Percentiles rank a stretch among this genome's conserved stretches.
These are phyloP conservation scores for Phytophthora europaea DNA, from an alignment of 352 stramenopile species.

Conservation along the genomic window DNA sequence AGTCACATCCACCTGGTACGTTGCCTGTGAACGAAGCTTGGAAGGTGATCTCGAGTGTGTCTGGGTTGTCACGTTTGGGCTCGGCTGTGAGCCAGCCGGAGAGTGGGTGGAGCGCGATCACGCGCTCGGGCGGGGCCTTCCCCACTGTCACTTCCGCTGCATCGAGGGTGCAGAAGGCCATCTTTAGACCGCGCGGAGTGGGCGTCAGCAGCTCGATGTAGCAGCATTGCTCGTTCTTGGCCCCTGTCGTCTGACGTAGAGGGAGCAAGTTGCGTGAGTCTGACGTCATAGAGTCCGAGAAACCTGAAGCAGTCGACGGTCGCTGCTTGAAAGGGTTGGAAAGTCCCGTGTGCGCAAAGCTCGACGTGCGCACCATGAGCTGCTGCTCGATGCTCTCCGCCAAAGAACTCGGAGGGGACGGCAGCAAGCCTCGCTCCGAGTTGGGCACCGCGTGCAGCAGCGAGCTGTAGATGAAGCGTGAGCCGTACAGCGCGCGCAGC, in stretches of 20 bases:
- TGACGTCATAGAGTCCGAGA: constrained; percentile 15
- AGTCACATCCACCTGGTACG: constrained; percentile 26
- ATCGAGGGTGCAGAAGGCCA: constrained; percentile 40
- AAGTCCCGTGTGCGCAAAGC: constrained; percentile 26
- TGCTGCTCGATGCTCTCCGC: constrained; percentile 19
- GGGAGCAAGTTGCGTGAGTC: constrained; percentile 9
- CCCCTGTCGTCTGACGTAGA: not conserved
- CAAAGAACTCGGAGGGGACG: constrained; percentile 1
- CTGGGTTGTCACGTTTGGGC: constrained; percentile 19
- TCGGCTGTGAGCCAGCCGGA: constrained; percentile 43
- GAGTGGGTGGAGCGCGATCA: constrained; percentile 43
- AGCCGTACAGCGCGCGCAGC: constrained; percentile 36
- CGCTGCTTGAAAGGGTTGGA: constrained; percentile 14
- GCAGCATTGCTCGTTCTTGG: constrained; percentile 48
- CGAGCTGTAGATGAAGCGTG: constrained; percentile 52
- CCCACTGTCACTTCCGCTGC: constrained; percentile 37
- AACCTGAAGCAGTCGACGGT: not conserved
- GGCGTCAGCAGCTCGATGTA: constrained; percentile 41
- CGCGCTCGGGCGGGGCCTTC: constrained; percentile 39
- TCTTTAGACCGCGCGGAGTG: constrained; percentile 30
- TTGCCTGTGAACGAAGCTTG: constrained; percentile 36
- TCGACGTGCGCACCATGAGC: constrained; percentile 35
- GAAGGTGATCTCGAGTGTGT: constrained; percentile 38
- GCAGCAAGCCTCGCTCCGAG: constrained; percentile 18
- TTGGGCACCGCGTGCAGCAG: constrained; percentile 37